Base-by-base conservation (phyloP, 73 alveolate genomes). In the Tetrahymena elliotti region DNA sequence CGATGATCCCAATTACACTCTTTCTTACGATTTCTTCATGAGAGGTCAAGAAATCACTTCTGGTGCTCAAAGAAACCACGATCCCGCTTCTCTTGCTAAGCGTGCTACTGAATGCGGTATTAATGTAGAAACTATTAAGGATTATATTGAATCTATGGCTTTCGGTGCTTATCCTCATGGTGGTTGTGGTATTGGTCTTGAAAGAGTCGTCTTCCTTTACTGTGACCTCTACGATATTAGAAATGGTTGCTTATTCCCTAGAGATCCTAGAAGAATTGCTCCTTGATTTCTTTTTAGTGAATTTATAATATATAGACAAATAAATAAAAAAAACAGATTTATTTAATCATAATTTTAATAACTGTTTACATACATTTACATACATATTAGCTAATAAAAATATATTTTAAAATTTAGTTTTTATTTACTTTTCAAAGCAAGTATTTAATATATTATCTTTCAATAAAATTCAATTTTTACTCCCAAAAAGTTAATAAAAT, bases 121-220 rank as follows among this genome's bases (percentile, higher is more conserved):
- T 31, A 92, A 88, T 18, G 93, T 88, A 15, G 95, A 94, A 18
- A 88, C 96, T n/a, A 41, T 94, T 33, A 88, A 88, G 36, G 96
- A 94, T 94, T 94, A 94, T 47, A 83, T 94, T 37, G 94, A 94
- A 41, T 82, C 96, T 68, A 68, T 68, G 88, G 88, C 88, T 31
- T 98, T 96, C 93, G 99, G 99, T 83, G 99, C 99, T 38, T 99
- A 98, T 47, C 99, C 99, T 39, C 99, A 99, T 95, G 99, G 99
- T 33, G 99, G 99, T 83, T 99, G 99, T 93, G 99, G 99, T 36
- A 98, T 99, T 96, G 99, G 99, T 54, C 98, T 99, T 93, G 99
- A 99, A 96, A 98, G 99, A 96, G 99, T 99, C 33, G 99, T 99
- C 84, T 99, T 99, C 98, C 98, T 98, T 41, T 98, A 96, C 97